Conservation (phyloP, 768 basidiomycete species). For the Pleurotus pulmonarius region DNA sequence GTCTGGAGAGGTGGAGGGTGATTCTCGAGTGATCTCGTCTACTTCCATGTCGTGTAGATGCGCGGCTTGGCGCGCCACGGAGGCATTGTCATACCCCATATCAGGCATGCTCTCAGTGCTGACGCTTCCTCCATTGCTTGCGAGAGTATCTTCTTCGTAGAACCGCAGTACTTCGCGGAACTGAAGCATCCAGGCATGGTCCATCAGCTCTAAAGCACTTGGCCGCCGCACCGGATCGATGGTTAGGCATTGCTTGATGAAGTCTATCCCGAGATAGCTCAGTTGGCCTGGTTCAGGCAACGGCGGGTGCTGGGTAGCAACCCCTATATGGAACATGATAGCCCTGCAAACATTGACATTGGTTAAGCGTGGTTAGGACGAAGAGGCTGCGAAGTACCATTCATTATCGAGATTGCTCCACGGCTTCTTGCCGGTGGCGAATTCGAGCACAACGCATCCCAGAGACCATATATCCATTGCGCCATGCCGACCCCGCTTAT, state of each 20-base stretch:
- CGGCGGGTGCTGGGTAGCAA: conserved; percentile 94
- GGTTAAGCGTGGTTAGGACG: no score
- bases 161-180: conserved; percentile 68
- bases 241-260: conserved; percentile 88
- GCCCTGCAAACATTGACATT: conserved; percentile 54
- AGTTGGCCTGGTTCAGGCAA: conserved; percentile 90
- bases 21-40: conserved; percentile 41
- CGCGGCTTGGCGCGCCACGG: conserved; percentile 53
- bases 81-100: conserved; percentile 44
- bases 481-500: conserved; percentile 80
- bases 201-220: conserved; percentile 77
- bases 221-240: conserved; percentile 85
- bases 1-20: conserved; percentile 30
- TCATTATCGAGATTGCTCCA: conserved; percentile 99
- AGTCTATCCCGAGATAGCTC: conserved; percentile 84
- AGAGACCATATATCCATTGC: conserved; percentile 99
- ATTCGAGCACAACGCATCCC: conserved; percentile 96
- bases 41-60: conserved; percentile 59
- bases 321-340: conserved; percentile 99
- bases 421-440: conserved; percentile 93
- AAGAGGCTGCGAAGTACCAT: conserved; percentile 55
- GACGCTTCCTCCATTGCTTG: conserved; percentile 36
- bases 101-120: conserved; percentile 38
- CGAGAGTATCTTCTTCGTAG: conserved; percentile 64
- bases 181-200: conserved; percentile 87